phyloP scores from a whole-genome alignment of 148 eudicot species.

The Euryodendron excelsum region DNA sequence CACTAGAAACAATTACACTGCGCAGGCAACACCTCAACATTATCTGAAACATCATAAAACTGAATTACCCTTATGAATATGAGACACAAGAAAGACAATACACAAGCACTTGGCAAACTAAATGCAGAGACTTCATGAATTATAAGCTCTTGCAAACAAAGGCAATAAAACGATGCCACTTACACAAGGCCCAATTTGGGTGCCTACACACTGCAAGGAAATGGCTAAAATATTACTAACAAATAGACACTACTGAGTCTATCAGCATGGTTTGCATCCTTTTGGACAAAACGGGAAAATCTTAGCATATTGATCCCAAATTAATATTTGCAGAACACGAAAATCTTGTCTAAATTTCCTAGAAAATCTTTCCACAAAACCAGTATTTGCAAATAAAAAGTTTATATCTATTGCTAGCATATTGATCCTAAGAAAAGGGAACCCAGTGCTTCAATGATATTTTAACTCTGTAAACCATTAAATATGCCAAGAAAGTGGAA shows the following conservation, averaged over 20 bases:
- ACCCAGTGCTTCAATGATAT: background rate
- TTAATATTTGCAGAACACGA: too few relatives aligned
- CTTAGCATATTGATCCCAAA: too few relatives aligned
- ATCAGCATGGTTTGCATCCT: background rate
- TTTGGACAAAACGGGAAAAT: background rate
- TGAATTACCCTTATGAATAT: constrained; percentile 1
- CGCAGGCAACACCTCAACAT: constrained; percentile 74
- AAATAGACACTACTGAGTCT: background rate
- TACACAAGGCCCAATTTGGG: background rate
- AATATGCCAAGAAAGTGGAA: background rate
- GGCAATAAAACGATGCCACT: background rate
- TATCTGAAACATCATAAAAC: constrained; percentile 48
- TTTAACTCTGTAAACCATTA: background rate
- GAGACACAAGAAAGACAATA: background rate
- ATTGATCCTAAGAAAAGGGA: constrained; percentile 4
- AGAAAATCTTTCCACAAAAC: background rate
- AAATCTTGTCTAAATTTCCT: background rate
- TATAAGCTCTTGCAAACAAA: background rate
- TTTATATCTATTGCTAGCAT: background rate
- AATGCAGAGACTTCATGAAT: background rate
- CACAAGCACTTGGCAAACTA: background rate
- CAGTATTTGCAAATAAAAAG: background rate
- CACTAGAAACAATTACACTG: constrained; percentile 52
- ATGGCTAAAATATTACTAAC: background rate
- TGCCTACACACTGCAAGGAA: background rate